Base-by-base conservation (phyloP, 23 red algal genomes). In the Gracilaria gracilis region DNA sequence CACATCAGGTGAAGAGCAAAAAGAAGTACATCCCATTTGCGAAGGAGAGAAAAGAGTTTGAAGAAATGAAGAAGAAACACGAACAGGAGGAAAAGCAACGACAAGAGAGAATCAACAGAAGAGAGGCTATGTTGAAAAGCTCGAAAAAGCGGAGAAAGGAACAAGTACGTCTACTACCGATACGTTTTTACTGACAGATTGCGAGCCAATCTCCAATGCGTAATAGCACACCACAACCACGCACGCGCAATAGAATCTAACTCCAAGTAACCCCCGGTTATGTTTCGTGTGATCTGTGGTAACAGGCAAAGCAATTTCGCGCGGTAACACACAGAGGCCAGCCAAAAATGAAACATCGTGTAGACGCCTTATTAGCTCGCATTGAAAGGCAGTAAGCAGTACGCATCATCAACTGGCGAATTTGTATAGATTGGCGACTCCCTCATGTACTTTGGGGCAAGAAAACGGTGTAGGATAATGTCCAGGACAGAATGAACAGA, bases 401-500 rank as follows among this genome's bases (percentile, higher is more conserved):
- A 82, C 23, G 29, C 20, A 46, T 82, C 0, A 29, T 59, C 4
- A 81, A 57, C 36, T 34, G 27, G 34, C 38, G 40, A 82, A 36
- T 14, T 32, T 64, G 33, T 27, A 64, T 25, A 17, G 33, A 31
- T 61, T 59, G 7, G 3, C 27, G 24, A 21, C 53, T n/a, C 21
- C 15, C 29, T 82, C 58, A 80, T 35, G 73, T 86, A 23, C 32
- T 59, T 61, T 55, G 54, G 25, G 78, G 89, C 51, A 84, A 77
- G 51, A 75, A 92, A 39, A 84, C 71, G 2, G 89, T 92, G 61
- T 84, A 84, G 39, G 80, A 75, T 47, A 92, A n/a, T 57, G 80
- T 92, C 89, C 89, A 92, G 14, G 78, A 79, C 25, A 92, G 79
- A 42, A 92, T 44, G 48, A 92, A 92, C 48, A 92, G 57, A n/a